Percentiles rank a stretch among this genome's conserved stretches.
Evolutionary conservation across 1,284 basidiomycete species (phyloP).

Genomic region (Volvariella surrecta): DNA sequence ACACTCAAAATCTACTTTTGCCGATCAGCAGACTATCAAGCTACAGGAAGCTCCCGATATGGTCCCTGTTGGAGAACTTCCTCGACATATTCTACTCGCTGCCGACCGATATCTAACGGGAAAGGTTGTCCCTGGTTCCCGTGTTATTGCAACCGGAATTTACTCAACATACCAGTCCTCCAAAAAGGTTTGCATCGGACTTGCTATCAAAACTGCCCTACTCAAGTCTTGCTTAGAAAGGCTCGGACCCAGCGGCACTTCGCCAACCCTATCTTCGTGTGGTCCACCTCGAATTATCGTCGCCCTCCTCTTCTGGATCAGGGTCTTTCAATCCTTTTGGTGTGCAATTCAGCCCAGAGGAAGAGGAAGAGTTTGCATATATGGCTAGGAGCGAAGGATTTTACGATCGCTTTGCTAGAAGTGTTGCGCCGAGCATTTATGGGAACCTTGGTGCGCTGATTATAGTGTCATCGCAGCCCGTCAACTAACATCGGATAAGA

Average conservation of each 20-base stretch:
- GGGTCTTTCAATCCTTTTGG: conserved; percentile 72
- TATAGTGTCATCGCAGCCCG: conserved; percentile 8
- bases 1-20: conserved; percentile 91
- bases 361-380: conserved; percentile 92
- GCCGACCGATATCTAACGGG: conserved; percentile 87
- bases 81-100: conserved; percentile 91
- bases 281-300: conserved; percentile 85
- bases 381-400: conserved; percentile 87
- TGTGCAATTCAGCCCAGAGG: conserved; percentile 85
- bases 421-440: conserved; percentile 96
- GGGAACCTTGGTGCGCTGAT: conserved; percentile 86
- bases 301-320: conserved; percentile 60
- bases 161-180: conserved; percentile 91
- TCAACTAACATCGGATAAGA: conserved; percentile 38
- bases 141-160: conserved; percentile 93
- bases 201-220: not conserved
- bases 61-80: conserved; percentile 98
- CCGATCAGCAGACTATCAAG: conserved; percentile 95
- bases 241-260: conserved; percentile 71
- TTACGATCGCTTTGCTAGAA: conserved; percentile 91
- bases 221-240: conserved; percentile 45
- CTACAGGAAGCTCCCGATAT: conserved; percentile 99
- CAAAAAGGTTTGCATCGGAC: conserved; percentile 55
- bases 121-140: conserved; percentile 89
- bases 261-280: conserved; percentile 94